Evolutionary conservation across 176 grass and related monocot species (phyloP).

Genomic region (Aegilops bicornis): DNA sequence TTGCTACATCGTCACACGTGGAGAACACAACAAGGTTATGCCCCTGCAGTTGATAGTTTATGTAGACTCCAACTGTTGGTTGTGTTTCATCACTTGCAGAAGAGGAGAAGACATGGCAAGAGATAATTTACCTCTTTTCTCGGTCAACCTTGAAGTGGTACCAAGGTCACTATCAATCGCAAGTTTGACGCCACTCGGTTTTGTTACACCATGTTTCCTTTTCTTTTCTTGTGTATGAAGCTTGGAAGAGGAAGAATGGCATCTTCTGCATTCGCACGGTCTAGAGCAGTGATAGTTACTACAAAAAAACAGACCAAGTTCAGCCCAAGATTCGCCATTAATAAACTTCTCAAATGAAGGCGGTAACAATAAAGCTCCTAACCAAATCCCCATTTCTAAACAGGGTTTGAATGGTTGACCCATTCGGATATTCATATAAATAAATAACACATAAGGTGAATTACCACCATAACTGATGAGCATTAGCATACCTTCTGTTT

Average conservation of each 20-base stretch:
- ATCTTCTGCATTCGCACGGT: constrained; percentile 92
- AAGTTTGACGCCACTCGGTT: constrained; percentile 37
- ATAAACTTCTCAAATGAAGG: background rate
- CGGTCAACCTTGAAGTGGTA: constrained; percentile 29
- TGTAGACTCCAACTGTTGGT: constrained; percentile 1
- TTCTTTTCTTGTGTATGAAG: constrained; percentile 76
- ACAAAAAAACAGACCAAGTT: constrained; percentile 34
- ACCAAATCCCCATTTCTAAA: background rate
- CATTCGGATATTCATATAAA: background rate
- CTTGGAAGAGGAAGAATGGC: constrained; percentile 83
- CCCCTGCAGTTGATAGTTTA: background rate
- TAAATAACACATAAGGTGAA: background rate
- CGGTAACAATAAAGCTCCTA: background rate
- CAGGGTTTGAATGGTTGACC: background rate
- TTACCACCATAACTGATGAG: constrained; percentile 3
- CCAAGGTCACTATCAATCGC: constrained; percentile 29
- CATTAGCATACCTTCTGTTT: constrained; percentile 57
- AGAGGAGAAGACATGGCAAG: background rate
- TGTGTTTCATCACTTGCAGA: background rate
- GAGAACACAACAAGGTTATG: constrained; percentile 12
- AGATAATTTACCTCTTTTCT: constrained; percentile 60
- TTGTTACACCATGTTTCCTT: constrained; percentile 69
- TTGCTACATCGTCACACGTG: background rate
- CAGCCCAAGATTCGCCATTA: constrained; percentile 15
- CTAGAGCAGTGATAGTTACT: constrained; percentile 75